Conservation (phyloP, 2,329 filamentous ascomycete species). For the Penicillium thymicola region DNA sequence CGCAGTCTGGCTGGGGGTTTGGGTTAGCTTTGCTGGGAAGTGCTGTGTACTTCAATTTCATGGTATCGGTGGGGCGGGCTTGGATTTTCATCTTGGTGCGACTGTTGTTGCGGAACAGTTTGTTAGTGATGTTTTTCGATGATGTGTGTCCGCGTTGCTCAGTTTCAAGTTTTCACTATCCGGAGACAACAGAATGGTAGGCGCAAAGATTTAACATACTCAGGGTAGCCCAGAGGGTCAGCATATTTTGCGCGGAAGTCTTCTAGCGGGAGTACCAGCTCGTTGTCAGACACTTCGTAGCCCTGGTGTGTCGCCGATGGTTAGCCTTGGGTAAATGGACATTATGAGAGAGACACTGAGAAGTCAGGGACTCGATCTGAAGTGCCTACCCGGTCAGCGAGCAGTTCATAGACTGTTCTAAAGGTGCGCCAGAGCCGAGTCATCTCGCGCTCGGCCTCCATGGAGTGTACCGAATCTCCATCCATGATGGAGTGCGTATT, state of each 20-base stretch:
- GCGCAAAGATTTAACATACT: conserved; percentile 56
- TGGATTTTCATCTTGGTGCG: conserved; percentile 83
- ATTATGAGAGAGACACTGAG: not conserved
- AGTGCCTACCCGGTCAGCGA: conserved; percentile 72
- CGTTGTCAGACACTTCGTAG: conserved; percentile 86
- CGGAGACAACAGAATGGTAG: not conserved
- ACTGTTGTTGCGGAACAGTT: conserved; percentile 46
- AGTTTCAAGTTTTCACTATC: conserved; percentile 9
- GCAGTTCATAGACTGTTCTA: conserved; percentile 93
- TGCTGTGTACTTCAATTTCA: conserved; percentile 80
- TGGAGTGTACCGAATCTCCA: conserved; percentile 37
- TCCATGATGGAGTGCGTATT: conserved; percentile 33
- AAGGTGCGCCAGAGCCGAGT: conserved; percentile 88
- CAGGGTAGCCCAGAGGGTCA: conserved; percentile 68
- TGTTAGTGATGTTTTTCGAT: conserved; percentile 10
- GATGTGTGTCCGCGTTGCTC: not conserved
- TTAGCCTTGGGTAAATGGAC: conserved; percentile 20
- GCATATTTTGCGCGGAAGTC: conserved; percentile 72
- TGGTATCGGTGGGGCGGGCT: conserved; percentile 75
- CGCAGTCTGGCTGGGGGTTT: conserved; percentile 69
- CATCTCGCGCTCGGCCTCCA: conserved; percentile 42
- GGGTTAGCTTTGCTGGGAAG: conserved; percentile 67
- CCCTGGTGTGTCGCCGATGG: conserved; percentile 56
- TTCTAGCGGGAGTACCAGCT: conserved; percentile 82
- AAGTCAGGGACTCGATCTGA: not conserved